Evolutionary conservation across 768 basidiomycete species (phyloP), one percentile per base, ranked within the genome.

Genomic region (Galerina marginata): DNA sequence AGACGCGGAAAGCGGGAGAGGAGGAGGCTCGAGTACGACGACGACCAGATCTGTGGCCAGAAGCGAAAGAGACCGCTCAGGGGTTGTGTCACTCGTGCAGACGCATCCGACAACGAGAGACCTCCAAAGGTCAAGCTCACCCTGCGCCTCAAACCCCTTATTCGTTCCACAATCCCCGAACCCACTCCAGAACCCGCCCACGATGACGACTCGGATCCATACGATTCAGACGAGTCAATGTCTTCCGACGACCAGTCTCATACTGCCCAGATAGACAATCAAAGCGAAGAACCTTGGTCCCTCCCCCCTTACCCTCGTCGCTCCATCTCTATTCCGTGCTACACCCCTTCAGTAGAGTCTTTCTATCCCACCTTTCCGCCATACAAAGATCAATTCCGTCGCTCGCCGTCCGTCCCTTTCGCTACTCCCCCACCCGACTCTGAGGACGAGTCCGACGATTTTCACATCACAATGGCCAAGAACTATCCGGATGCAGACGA

Each of bases 371-470:
- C 68, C 62, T 74, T 69, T 43, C 70, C 72, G 43, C 56, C 71
- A 63, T 65, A 67, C 55, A 56, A 59, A 20, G 66, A 72, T 57
- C 69, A 71, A 44, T 78, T 72, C 65, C 82, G 81, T 58, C 87
- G 86, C 40, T 87, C 87, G 1, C 83, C 86, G 6, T 88, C 88
- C 7, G 73, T 86, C 14, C 75, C 86, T 2, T 79, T 76, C 46
- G 84, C 85, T 11, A 89, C 90, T 0, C 88, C 86, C 1, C 90
- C 90, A 11, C 90, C 90, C 3, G 89, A 91, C 65, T 90, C 87
- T 3, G 86, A 86, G 58, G 85, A 84, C 61, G 87, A 88, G 55
- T 78, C 82, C 37, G 84, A 86, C 58, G 81, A 83, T 58, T 77
- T 72, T 58, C 77, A 79, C 56, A 69, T 79, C 43, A 73, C 78